phyloP scores from a whole-genome alignment of 1,284 basidiomycete genomes.

The Macrocystidia cucumis region DNA sequence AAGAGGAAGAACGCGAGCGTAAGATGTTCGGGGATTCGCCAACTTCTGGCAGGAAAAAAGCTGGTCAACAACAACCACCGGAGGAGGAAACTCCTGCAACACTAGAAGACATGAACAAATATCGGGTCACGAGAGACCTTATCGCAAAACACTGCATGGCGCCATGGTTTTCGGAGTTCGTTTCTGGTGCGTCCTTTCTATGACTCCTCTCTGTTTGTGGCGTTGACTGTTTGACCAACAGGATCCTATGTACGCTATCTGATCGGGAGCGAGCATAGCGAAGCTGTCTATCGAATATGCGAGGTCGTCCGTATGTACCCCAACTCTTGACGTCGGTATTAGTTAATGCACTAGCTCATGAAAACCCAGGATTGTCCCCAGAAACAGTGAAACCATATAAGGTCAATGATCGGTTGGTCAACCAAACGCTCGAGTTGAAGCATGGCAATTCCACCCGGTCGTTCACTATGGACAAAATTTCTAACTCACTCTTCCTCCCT shows the following conservation, averaged over 20 bases:
- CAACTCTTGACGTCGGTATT: conserved; percentile 4
- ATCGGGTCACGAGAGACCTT: conserved; percentile 54
- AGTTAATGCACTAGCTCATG: conserved; percentile 8
- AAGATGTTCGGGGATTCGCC: too few species aligned
- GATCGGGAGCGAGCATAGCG: conserved; percentile 46
- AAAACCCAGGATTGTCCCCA: conserved; percentile 35
- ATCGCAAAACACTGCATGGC: conserved; percentile 59
- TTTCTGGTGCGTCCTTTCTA: conserved; percentile 46
- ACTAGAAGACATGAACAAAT: conserved; percentile 47
- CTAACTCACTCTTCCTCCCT: conserved; percentile 55
- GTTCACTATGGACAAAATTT: conserved; percentile 77
- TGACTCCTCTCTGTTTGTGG: conserved; percentile 4
- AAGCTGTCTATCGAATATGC: conserved; percentile 78
- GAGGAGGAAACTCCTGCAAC: conserved; percentile 45
- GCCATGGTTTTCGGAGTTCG: conserved; percentile 73
- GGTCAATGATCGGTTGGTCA: conserved; percentile 55
- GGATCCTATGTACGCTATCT: conserved; percentile 79
- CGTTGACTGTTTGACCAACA: conserved; percentile 21
- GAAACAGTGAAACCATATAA: conserved; percentile 64
- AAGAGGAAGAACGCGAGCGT: conserved; percentile 60
- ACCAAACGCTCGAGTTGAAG: conserved; percentile 60
- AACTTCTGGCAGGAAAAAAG: too few species aligned
- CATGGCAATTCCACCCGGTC: conserved; percentile 55
- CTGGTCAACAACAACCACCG: conserved; percentile 37
- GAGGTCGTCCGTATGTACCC: conserved; percentile 59